phyloP scores from a whole-genome alignment of 2,329 filamentous ascomycete genomes.

The Claviceps sp. region DNA sequence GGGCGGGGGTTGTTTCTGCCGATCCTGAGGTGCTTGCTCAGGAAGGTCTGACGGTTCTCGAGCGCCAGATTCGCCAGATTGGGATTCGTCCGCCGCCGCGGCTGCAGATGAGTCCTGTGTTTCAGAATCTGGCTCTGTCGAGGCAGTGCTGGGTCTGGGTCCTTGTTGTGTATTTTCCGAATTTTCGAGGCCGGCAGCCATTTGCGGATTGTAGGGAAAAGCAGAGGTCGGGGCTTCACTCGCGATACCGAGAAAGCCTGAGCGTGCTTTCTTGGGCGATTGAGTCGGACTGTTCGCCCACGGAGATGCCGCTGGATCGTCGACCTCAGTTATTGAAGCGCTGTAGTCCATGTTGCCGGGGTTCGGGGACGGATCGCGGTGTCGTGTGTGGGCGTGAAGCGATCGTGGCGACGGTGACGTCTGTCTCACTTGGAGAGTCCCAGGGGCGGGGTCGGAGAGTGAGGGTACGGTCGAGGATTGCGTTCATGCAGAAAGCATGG shows the following conservation, averaged over 20 bases:
- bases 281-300: slow-evolving; percentile 42
- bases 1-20: slow-evolving; percentile 39
- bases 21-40: slow-evolving; percentile 19
- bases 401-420: background rate
- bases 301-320: slow-evolving; percentile 39
- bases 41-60: slow-evolving; percentile 7
- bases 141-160: slow-evolving; percentile 32
- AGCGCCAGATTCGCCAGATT: background rate
- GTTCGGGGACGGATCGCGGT: background rate
- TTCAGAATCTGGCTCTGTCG: slow-evolving; percentile 31
- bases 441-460: background rate
- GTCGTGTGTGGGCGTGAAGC: background rate
- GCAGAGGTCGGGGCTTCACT: slow-evolving; percentile 27
- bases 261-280: slow-evolving; percentile 33
- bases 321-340: slow-evolving; percentile 39
- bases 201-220: slow-evolving; percentile 29
- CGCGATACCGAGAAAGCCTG: slow-evolving; percentile 28
- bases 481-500: slow-evolving; percentile 2
- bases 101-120: slow-evolving; percentile 9
- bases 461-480: background rate
- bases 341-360: slow-evolving; percentile 42
- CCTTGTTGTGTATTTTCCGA: slow-evolving; percentile 27
- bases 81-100: slow-evolving; percentile 9
- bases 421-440: background rate
- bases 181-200: slow-evolving; percentile 25